A percentile compares a stretch with the other conserved stretches of the same genome.
Evolutionary conservation across 192 early-diverging fungal species (phyloP).

Genomic region (Coemansia sp.): DNA sequence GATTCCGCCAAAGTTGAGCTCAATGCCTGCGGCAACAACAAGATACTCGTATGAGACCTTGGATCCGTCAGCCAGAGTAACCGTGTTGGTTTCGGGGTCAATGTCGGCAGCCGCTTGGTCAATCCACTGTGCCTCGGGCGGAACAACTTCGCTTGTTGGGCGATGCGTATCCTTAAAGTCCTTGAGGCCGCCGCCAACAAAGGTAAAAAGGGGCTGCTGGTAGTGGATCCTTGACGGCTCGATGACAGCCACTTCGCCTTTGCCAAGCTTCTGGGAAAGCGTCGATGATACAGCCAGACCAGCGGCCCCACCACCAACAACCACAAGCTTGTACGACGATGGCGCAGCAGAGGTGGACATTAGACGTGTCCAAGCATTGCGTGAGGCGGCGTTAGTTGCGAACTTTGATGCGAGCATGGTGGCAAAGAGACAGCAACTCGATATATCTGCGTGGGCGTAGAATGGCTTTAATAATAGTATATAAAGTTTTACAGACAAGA

Average conservation of each 20-base stretch:
- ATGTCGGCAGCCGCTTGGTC: constrained; percentile 68
- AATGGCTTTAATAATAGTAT: background rate
- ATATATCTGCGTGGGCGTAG: background rate
- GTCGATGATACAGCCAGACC: constrained; percentile 69
- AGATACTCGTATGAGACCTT: constrained; percentile 65
- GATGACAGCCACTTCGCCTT: constrained; percentile 69
- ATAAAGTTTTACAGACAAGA: background rate
- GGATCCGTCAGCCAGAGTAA: constrained; percentile 66
- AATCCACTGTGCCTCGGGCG: constrained; percentile 75
- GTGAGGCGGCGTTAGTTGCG: constrained; percentile 15
- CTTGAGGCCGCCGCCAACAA: constrained; percentile 87
- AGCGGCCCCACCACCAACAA: constrained; percentile 55
- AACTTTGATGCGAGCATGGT: constrained; percentile 37
- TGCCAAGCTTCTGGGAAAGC: constrained; percentile 62
- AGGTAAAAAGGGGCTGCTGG: constrained; percentile 90
- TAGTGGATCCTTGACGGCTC: constrained; percentile 73
- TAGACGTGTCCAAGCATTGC: constrained; percentile 32
- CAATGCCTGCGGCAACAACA: constrained; percentile 77
- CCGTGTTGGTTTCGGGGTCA: constrained; percentile 67
- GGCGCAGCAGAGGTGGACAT: constrained; percentile 33
- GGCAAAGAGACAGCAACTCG: background rate
- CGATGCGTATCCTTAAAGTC: constrained; percentile 65
- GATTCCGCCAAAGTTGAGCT: constrained; percentile 74
- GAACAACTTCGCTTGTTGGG: constrained; percentile 70
- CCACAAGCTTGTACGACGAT: constrained; percentile 54